Evolutionary conservation across 768 basidiomycete species (phyloP).

Genomic region (Macrolepiota fuliginosa): DNA sequence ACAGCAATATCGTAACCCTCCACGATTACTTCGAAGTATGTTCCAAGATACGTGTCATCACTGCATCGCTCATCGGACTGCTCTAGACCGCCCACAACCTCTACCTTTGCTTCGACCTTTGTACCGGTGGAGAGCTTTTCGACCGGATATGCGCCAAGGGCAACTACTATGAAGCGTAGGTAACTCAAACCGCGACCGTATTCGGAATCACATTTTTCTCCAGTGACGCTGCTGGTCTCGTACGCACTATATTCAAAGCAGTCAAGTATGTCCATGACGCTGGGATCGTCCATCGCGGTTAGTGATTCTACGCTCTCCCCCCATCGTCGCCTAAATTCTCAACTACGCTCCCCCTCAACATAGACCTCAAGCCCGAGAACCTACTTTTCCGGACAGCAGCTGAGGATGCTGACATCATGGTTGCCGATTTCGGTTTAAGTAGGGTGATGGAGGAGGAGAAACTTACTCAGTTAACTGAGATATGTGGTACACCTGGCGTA

Average conservation of each 20-base stretch:
- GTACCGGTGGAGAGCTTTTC: conserved; percentile 97
- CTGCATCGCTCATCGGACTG: background rate
- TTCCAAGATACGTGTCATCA: background rate
- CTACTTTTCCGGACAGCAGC: conserved; percentile 87
- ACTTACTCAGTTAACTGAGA: conserved; percentile 85
- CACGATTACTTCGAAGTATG: conserved; percentile 94
- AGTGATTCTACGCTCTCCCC: conserved; percentile 14
- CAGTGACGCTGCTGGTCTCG: conserved; percentile 86
- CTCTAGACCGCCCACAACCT: conserved; percentile 84
- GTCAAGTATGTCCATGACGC: conserved; percentile 90
- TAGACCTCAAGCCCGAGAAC: conserved; percentile 97
- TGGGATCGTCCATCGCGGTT: conserved; percentile 91
- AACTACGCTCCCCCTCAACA: background rate
- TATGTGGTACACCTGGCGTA: conserved; percentile 91
- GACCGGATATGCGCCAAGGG: conserved; percentile 98
- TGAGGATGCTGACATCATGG: conserved; percentile 93
- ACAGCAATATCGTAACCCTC: conserved; percentile 88
- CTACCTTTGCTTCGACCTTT: conserved; percentile 94
- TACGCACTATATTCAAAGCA: conserved; percentile 82
- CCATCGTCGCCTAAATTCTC: background rate
- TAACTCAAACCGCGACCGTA: background rate
- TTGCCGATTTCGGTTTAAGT: conserved; percentile 94
- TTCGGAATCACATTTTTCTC: conserved; percentile 2
- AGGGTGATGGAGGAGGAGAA: conserved; percentile 91
- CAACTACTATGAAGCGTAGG: conserved; percentile 92